Evolutionary conservation across 1,139 yeast genomes (phyloP).

Genomic region (Scheffersomyces titani): DNA sequence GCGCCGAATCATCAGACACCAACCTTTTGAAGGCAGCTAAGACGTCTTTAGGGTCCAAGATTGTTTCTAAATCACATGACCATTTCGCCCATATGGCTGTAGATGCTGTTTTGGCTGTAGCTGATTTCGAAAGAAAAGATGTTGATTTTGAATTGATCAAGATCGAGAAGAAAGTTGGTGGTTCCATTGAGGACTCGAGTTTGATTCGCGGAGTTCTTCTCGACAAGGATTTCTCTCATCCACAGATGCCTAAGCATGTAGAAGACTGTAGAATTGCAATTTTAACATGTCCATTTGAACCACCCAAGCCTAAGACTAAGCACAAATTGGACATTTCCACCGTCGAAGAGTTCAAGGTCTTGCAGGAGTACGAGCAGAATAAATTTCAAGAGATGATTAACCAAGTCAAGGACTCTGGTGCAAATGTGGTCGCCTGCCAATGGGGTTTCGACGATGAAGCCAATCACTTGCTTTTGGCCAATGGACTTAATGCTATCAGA

Average conservation of each 20-base stretch:
- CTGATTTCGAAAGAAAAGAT: constrained; percentile 88
- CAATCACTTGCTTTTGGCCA: constrained; percentile 84
- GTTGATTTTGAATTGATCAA: constrained; percentile 96
- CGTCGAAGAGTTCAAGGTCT: constrained; percentile 87
- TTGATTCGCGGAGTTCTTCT: constrained; percentile 88
- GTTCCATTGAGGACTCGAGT: constrained; percentile 81
- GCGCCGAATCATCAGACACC: constrained; percentile 47
- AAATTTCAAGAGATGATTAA: constrained; percentile 91
- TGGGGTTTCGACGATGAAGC: constrained; percentile 99
- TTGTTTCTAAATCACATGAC: constrained; percentile 91
- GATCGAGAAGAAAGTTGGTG: constrained; percentile 95
- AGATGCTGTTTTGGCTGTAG: constrained; percentile 90
- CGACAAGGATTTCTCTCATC: constrained; percentile 97
- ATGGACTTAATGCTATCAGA: constrained; percentile 91
- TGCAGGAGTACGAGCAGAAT: constrained; percentile 89
- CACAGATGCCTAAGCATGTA: constrained; percentile 90
- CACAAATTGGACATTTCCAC: constrained; percentile 91
- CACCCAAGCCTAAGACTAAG: constrained; percentile 98
- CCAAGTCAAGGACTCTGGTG: constrained; percentile 84
- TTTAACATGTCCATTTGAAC: constrained; percentile 97
- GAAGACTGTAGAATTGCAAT: constrained; percentile 88
- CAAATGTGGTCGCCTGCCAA: constrained; percentile 95
- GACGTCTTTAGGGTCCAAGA: constrained; percentile 93
- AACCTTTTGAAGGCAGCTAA: constrained; percentile 86
- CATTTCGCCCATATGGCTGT: constrained; percentile 97